A percentile compares a stretch with the other conserved stretches of the same genome.
These are phyloP conservation scores for Jacaranda mimosifolia DNA, from an alignment of 257 asterid species.

Conservation along the genomic window DNA sequence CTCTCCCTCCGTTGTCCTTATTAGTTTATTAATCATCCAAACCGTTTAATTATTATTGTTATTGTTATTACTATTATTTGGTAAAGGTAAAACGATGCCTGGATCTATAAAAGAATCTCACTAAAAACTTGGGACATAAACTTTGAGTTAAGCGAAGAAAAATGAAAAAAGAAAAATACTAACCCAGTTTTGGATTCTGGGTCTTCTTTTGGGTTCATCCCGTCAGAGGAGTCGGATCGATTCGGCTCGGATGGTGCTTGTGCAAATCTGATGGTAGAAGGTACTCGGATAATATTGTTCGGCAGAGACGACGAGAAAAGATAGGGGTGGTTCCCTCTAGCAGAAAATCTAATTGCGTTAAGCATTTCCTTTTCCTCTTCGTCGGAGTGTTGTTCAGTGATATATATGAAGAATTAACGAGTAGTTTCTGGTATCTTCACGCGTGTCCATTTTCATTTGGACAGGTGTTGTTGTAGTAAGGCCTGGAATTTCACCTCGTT, in stretches of 20 bases:
- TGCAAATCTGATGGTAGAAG: constrained; percentile 39
- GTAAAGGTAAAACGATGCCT: too few species aligned
- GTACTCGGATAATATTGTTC: constrained; percentile 11
- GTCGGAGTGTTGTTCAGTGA: background rate
- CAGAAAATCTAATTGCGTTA: constrained; percentile 35
- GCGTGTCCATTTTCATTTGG: constrained; percentile 33
- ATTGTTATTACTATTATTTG: background rate
- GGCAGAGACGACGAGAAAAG: constrained; percentile 14
- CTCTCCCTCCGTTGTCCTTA: background rate
- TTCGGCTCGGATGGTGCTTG: constrained; percentile 29
- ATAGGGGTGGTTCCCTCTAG: constrained; percentile 30
- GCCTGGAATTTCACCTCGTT: background rate
- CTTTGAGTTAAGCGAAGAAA: too few species aligned
- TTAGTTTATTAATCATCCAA: background rate
- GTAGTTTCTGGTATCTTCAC: constrained; percentile 25
- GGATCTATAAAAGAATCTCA: too few species aligned
- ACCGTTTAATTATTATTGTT: too few species aligned
- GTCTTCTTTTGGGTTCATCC: constrained; percentile 31
- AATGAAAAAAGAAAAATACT: background rate
- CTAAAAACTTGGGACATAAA: too few species aligned
- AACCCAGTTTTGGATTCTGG: constrained; percentile 35
- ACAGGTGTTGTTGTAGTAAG: background rate
- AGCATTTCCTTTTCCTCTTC: constrained; percentile 38
- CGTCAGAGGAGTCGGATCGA: constrained; percentile 16
- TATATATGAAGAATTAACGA: background rate